These are phyloP conservation scores for Coniochaeta sp. DNA, from an alignment of 2,329 filamentous ascomycete species.

Conservation along the genomic window DNA sequence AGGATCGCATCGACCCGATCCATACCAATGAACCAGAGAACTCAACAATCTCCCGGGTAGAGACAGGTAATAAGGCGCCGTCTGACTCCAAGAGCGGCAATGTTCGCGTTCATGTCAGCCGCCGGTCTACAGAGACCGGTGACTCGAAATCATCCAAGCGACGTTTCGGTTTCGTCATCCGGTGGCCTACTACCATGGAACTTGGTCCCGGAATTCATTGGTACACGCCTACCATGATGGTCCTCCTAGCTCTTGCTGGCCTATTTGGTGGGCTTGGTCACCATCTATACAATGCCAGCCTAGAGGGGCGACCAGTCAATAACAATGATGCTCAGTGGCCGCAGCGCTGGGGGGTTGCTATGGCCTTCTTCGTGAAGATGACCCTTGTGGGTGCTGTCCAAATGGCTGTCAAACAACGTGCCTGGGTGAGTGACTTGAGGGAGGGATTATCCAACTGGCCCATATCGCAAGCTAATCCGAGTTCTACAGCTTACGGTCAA, in stretches of 20 bases:
- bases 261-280: slow-evolving; percentile 6
- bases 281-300: slow-evolving; percentile 7
- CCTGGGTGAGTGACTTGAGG: slow-evolving; percentile 5
- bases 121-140: not conserved
- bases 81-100: not conserved
- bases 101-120: not conserved
- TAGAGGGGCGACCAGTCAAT: slow-evolving; percentile 4
- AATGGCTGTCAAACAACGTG: slow-evolving; percentile 10
- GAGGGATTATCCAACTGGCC: not conserved
- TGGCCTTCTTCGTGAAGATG: slow-evolving; percentile 10
- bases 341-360: slow-evolving; percentile 8
- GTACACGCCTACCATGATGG: slow-evolving; percentile 3
- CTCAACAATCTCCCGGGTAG: not conserved
- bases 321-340: slow-evolving; percentile 7
- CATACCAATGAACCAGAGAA: not conserved
- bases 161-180: not conserved
- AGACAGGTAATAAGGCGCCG: not conserved
- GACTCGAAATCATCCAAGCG: not conserved
- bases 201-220: not conserved
- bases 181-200: not conserved
- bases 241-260: slow-evolving; percentile 5
- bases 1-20: not conserved
- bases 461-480: not conserved
- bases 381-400: slow-evolving; percentile 6
- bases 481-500: slow-evolving; percentile 6